Evolutionary conservation across 1,284 basidiomycete genomes (phyloP).

Genomic region (Microbotryomycetes sp.): DNA sequence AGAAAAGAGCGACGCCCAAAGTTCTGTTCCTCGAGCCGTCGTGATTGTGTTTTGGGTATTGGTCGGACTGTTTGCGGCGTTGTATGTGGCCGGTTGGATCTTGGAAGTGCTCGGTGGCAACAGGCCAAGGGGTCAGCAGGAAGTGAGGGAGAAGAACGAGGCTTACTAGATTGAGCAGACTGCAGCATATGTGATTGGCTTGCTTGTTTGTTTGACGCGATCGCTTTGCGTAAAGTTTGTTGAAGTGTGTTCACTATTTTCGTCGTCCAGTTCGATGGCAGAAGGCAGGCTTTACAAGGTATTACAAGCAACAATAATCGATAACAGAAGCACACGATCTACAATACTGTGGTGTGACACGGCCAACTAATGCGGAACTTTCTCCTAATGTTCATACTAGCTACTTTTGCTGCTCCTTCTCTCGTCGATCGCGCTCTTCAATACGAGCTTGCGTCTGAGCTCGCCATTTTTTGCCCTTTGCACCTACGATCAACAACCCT

Average conservation of each 20-base stretch:
- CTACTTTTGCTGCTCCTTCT: background rate
- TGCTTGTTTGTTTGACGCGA: too few relatives aligned
- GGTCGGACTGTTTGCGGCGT: slow-evolving; percentile 3
- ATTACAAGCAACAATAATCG: background rate
- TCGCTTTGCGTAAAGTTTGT: too few relatives aligned
- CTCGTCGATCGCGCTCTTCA: background rate
- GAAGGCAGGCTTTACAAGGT: too few relatives aligned
- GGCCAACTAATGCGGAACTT: too few relatives aligned
- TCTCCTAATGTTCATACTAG: too few relatives aligned
- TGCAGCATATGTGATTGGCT: too few relatives aligned
- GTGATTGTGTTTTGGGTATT: slow-evolving; percentile 18
- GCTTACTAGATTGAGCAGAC: background rate
- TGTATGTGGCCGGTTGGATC: slow-evolving; percentile 14
- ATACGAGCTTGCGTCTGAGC: background rate
- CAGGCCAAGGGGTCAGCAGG: background rate
- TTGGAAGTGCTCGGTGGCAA: background rate
- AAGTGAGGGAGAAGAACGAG: background rate
- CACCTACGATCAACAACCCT: slow-evolving; percentile 14
- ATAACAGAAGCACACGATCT: background rate
- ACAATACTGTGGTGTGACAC: too few relatives aligned
- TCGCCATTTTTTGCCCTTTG: slow-evolving; percentile 17
- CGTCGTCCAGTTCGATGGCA: too few relatives aligned
- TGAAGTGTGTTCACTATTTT: background rate
- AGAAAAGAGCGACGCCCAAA: slow-evolving; percentile 37
- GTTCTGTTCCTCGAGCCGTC: slow-evolving; percentile 47